Percentiles rank a stretch among this genome's conserved stretches.
Conservation (phyloP, 768 basidiomycete genomes). For the Mycena latifolia region DNA sequence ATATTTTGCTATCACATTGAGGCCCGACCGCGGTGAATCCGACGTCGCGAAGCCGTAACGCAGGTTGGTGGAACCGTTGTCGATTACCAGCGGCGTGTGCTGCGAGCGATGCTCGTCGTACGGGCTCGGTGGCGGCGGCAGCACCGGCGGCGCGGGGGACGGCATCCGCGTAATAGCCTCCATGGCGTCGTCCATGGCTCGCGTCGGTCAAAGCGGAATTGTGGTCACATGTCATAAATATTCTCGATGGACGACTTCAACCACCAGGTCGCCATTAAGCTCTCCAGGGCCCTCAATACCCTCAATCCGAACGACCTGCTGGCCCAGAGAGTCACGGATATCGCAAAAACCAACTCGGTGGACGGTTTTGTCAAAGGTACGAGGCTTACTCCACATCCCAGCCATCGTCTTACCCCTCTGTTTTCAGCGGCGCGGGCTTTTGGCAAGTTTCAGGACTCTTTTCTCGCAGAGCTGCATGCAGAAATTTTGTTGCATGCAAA, state of each 20-base stretch:
- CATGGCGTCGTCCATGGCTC: conserved; percentile 15
- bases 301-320: conserved; percentile 88
- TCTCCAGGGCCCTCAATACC: conserved; percentile 84
- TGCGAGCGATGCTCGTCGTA: conserved; percentile 65
- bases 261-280: conserved; percentile 80
- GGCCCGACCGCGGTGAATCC: conserved; percentile 65
- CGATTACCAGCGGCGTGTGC: conserved; percentile 81
- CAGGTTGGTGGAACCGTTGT: conserved; percentile 88
- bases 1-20: conserved; percentile 87
- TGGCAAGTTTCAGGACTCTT: conserved; percentile 87
- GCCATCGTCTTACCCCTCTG: conserved; percentile 13
- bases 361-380: conserved; percentile 78
- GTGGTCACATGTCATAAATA: neutral
- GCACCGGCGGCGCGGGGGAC: conserved; percentile 45
- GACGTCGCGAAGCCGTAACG: conserved; percentile 87
- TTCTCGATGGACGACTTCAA: conserved; percentile 55
- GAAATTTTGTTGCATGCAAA: conserved; percentile 81
- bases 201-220: conserved; percentile 12
- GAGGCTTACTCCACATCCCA: conserved; percentile 28
- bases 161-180: conserved; percentile 37
- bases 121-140: conserved; percentile 51
- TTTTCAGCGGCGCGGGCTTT: conserved; percentile 78
- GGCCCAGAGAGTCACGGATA: conserved; percentile 82
- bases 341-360: conserved; percentile 76
- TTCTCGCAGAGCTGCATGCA: conserved; percentile 81